These are phyloP conservation scores for Fusarium siculi DNA, from an alignment of 2,329 filamentous ascomycete species.

Conservation along the genomic window DNA sequence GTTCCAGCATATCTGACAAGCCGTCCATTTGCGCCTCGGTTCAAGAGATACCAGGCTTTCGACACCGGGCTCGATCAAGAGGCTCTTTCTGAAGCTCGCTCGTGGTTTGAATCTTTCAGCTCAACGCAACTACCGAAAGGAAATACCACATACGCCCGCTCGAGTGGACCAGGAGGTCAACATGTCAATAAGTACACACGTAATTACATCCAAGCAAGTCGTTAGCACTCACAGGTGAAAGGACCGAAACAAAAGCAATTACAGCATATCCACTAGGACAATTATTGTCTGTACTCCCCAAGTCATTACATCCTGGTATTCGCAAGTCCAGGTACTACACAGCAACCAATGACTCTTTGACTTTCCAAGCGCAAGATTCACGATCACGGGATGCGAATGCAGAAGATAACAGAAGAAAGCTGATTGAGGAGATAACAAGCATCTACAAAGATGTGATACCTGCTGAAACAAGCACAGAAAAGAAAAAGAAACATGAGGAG, in stretches of 20 bases:
- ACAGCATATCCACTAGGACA: constrained; percentile 63
- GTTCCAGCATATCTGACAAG: neutral
- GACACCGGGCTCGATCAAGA: constrained; percentile 62
- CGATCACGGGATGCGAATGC: constrained; percentile 63
- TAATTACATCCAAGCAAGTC: constrained; percentile 47
- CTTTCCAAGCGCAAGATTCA: constrained; percentile 65
- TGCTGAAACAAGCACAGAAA: constrained; percentile 57
- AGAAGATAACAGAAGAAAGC: constrained; percentile 63
- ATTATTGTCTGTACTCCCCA: constrained; percentile 58
- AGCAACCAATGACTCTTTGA: constrained; percentile 61
- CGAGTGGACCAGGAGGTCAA: constrained; percentile 69
- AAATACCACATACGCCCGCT: constrained; percentile 65
- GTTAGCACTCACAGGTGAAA: constrained; percentile 57
- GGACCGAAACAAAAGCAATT: constrained; percentile 69
- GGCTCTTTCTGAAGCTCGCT: constrained; percentile 61
- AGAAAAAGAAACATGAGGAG: constrained; percentile 59
- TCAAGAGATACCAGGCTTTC: constrained; percentile 58
- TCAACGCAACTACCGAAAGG: constrained; percentile 59
- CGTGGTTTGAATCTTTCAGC: constrained; percentile 61
- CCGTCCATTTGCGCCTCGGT: constrained; percentile 29
- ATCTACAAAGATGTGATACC: constrained; percentile 62
- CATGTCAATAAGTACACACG: constrained; percentile 70
- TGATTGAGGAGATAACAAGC: constrained; percentile 58
- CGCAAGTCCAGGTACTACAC: constrained; percentile 66
- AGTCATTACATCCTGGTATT: constrained; percentile 57